phyloP scores from a whole-genome alignment of 192 early-diverging fungal species.

The Spinellus fusiger region DNA sequence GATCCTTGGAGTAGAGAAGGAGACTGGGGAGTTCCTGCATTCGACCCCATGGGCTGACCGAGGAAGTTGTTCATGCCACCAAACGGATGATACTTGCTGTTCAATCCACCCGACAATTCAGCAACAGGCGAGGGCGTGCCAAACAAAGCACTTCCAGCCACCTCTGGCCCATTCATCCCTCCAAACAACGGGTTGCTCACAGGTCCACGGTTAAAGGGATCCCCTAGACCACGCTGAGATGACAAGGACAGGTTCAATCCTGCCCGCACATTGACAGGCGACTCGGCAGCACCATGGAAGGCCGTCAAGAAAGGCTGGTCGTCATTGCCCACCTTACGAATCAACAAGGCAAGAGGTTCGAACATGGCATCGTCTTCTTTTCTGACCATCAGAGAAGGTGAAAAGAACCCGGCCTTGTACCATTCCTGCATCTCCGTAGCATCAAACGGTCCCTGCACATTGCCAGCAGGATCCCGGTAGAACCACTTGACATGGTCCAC shows the following conservation, averaged over 20 bases:
- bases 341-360: constrained; percentile 71
- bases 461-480: constrained; percentile 81
- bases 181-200: not conserved
- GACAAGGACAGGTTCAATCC: not conserved
- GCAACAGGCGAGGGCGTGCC: not conserved
- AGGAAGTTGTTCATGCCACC: not conserved
- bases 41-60: not conserved
- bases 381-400: constrained; percentile 71
- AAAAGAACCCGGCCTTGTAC: constrained; percentile 85
- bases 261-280: not conserved
- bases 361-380: constrained; percentile 71
- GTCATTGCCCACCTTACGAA: constrained; percentile 51
- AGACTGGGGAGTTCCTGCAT: not conserved
- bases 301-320: constrained; percentile 59
- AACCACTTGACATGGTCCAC: constrained; percentile 57
- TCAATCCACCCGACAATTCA: not conserved
- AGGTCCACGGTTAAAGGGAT: not conserved
- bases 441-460: constrained; percentile 86
- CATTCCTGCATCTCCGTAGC: constrained; percentile 93
- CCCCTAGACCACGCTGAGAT: not conserved
- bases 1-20: not conserved
- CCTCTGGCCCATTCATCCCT: not conserved
- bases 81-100: constrained; percentile 4
- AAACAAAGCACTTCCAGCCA: not conserved
- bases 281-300: not conserved